These are phyloP conservation scores for Ascochyta clinopodiicola DNA, from an alignment of 2,329 filamentous ascomycete genomes.

Conservation along the genomic window DNA sequence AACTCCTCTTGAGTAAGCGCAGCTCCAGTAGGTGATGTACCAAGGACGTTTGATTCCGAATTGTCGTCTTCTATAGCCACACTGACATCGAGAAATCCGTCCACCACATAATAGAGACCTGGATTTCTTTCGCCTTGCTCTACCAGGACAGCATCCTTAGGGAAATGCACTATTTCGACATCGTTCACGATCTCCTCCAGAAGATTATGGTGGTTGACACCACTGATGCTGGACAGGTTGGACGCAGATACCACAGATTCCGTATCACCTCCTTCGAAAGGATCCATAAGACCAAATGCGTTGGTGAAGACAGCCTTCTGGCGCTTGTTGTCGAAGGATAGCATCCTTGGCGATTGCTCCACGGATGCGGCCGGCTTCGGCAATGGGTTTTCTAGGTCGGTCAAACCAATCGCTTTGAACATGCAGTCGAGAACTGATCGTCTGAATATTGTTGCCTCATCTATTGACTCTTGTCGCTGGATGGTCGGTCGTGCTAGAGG, in stretches of 20 bases:
- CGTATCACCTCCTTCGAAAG: constrained; percentile 81
- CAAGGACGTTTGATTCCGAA: constrained; percentile 52
- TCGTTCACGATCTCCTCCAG: constrained; percentile 87
- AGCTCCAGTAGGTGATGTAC: constrained; percentile 47
- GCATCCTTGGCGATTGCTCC: constrained; percentile 82
- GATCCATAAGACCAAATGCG: constrained; percentile 89
- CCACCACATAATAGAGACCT: constrained; percentile 95
- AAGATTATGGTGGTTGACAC: constrained; percentile 68
- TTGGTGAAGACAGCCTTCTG: constrained; percentile 84
- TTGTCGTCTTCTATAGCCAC: constrained; percentile 74
- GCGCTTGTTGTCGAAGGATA: constrained; percentile 81
- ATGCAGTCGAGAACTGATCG: constrained; percentile 93
- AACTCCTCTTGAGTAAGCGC: constrained; percentile 47
- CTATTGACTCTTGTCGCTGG: constrained; percentile 79
- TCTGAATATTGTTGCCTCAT: constrained; percentile 88
- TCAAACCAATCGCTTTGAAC: constrained; percentile 89
- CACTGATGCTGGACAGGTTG: constrained; percentile 55
- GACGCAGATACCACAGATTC: constrained; percentile 75
- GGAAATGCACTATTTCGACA: constrained; percentile 96
- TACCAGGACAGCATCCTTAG: constrained; percentile 89
- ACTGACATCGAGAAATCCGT: constrained; percentile 94
- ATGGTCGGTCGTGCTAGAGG: constrained; percentile 48
- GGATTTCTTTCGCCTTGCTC: constrained; percentile 98
- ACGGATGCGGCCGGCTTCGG: constrained; percentile 71
- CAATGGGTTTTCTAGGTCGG: constrained; percentile 68